Evolutionary conservation across 805 yeast genomes (phyloP).

Genomic region (Hermanozyma aechmeae): DNA sequence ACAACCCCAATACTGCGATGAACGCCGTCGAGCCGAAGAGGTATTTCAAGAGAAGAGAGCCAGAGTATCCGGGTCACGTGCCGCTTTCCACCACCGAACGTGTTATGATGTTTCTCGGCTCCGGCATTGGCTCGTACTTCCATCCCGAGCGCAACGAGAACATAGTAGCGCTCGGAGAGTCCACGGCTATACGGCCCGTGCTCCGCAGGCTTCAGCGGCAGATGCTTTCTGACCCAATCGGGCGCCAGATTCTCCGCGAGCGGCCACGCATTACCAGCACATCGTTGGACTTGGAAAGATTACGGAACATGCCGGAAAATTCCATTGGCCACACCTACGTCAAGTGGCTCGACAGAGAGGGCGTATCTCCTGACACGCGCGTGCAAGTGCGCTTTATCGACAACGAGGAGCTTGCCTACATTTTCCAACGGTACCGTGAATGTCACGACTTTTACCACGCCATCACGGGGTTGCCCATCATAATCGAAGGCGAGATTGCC

Average conservation of each 20-base stretch:
- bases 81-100: conserved; percentile 63
- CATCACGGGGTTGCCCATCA: conserved; percentile 79
- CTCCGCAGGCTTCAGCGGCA: conserved; percentile 51
- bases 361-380: conserved; percentile 89
- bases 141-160: conserved; percentile 72
- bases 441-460: conserved; percentile 97
- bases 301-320: conserved; percentile 52
- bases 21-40: conserved; percentile 14
- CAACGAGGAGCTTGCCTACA: conserved; percentile 83
- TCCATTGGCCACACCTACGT: conserved; percentile 76
- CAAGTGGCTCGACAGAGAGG: conserved; percentile 75
- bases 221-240: conserved; percentile 70
- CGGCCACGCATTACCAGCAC: conserved; percentile 76
- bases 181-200: conserved; percentile 69
- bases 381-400: conserved; percentile 81
- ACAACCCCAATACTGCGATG: conserved; percentile 21
- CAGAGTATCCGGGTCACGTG: conserved; percentile 67
- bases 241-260: conserved; percentile 70
- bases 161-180: conserved; percentile 81
- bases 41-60: conserved; percentile 28
- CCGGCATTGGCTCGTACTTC: conserved; percentile 68
- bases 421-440: conserved; percentile 90
- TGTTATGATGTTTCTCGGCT: conserved; percentile 52
- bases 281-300: conserved; percentile 52
- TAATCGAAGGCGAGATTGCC: conserved; percentile 94